phyloP scores from a whole-genome alignment of 164 flowering plant species.

The Berberis thunbergii region DNA sequence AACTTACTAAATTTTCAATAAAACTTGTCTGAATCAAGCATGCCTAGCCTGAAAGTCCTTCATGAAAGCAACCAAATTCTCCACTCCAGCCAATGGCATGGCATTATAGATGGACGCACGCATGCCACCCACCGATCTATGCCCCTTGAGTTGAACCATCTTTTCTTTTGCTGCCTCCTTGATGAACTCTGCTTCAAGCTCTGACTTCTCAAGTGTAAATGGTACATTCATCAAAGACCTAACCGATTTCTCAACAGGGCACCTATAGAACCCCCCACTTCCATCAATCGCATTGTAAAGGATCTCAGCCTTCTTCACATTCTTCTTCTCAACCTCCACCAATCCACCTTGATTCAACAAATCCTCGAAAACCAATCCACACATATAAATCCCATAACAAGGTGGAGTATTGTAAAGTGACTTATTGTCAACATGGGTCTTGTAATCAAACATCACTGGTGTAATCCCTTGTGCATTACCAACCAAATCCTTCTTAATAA shows the following conservation, averaged over 20 bases:
- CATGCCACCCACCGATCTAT: conserved; percentile 94
- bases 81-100: conserved; percentile 92
- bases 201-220: conserved; percentile 78
- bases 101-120: conserved; percentile 98
- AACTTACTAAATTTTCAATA: neutral
- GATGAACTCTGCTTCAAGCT: conserved; percentile 75
- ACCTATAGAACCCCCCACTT: conserved; percentile 81
- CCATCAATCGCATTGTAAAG: conserved; percentile 69
- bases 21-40: conserved; percentile 17
- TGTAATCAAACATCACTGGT: conserved; percentile 92
- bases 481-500: conserved; percentile 55
- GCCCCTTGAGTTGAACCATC: conserved; percentile 97
- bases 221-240: conserved; percentile 98
- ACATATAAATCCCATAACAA: conserved; percentile 52
- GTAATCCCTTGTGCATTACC: conserved; percentile 68
- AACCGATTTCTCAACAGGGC: conserved; percentile 90
- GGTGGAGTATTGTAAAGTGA: conserved; percentile 92
- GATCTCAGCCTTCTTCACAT: conserved; percentile 61
- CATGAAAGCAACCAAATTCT: conserved; percentile 94
- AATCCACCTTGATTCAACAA: conserved; percentile 72
- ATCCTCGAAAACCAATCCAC: conserved; percentile 60
- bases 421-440: conserved; percentile 87
- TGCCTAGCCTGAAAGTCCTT: conserved; percentile 85
- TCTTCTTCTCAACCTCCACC: conserved; percentile 82
- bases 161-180: conserved; percentile 83